Base-by-base conservation (phyloP, 768 basidiomycete genomes). In the Chalciporus piperatus region DNA sequence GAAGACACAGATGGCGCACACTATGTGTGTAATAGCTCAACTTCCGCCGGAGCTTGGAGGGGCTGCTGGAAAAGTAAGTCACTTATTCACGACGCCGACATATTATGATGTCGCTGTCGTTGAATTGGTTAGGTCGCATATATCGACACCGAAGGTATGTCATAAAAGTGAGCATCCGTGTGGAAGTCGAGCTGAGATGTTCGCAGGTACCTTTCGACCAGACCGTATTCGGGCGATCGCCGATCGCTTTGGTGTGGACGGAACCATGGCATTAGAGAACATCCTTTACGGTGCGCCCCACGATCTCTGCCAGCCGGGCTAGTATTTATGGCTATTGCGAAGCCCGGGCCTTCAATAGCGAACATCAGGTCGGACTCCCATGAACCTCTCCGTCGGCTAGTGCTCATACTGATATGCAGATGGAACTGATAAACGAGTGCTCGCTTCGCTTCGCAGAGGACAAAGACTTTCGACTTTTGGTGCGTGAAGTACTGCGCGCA, bases 1-100 rank as follows among this genome's bases (percentile, higher is more conserved):
- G 27, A 95, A 96, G 72, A 97, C 95, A 6, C 96, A 98, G 65
- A 76, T 96, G 45, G 92, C 92, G 22, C 96, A 97, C 70, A 98
- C 95, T 12, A 88, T 97, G 80, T 92, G 90, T 60, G 91, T 98
- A 7, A 74, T 94, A 5, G 71, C 92, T 4, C 95, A 98, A 64
- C 80, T 98, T 41, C 95, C 95, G 25, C 75, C 82, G 3, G 93
- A 96, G 45, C 78, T 94, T 61, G 94, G 93, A 6, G 95, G 95
- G 7, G 95, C 91, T 1, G 79, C 87, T 13, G 95, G 95, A 38
- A 96, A 92, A 77, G 89, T 85, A 47, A 41, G 65, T 54, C 14
- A 5, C 10, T 20, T 35, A 42, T 39, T 50, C 38, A 45, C 50
- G 49, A 52, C 41, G 10, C 35, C n/a, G 35, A 37, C 35, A 37